Percentiles rank a stretch among this genome's conserved stretches.
These are phyloP conservation scores for Fusarium torreyae DNA, from an alignment of 2,329 filamentous ascomycete genomes.

Conservation along the genomic window DNA sequence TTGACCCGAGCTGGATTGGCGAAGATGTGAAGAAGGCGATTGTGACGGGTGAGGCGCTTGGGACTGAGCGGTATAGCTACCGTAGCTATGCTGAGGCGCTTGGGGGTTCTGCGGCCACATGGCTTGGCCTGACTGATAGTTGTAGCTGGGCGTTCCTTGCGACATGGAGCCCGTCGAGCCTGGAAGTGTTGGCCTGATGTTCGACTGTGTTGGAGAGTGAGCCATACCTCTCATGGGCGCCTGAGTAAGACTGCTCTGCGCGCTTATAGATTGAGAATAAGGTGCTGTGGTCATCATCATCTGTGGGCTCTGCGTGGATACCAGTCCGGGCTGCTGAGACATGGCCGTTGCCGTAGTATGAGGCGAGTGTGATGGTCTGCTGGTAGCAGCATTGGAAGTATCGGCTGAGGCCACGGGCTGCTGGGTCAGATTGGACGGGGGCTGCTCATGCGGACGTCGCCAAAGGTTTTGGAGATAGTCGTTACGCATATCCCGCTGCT, in stretches of 20 bases:
- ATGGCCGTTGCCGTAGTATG: constrained; percentile 69
- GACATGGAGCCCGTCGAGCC: constrained; percentile 67
- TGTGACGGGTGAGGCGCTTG: constrained; percentile 68
- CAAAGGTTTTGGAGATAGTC: constrained; percentile 87
- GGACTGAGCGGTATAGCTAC: constrained; percentile 67
- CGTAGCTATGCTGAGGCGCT: constrained; percentile 70
- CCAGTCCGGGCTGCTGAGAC: constrained; percentile 71
- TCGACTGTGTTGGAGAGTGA: constrained; percentile 69
- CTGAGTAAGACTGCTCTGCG: constrained; percentile 80
- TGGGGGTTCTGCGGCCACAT: constrained; percentile 80
- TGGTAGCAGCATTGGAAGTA: constrained; percentile 61
- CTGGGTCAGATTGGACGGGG: constrained; percentile 66
- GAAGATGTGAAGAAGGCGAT: constrained; percentile 72
- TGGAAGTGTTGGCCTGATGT: constrained; percentile 74
- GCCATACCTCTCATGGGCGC: constrained; percentile 80
- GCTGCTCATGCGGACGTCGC: constrained; percentile 85
- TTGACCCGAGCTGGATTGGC: constrained; percentile 69
- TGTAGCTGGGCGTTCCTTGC: constrained; percentile 70
- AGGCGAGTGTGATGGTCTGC: constrained; percentile 71
- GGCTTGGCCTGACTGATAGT: constrained; percentile 71
- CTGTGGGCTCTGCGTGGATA: constrained; percentile 75
- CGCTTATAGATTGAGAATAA: constrained; percentile 80
- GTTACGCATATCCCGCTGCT: constrained; percentile 82
- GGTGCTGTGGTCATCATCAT: constrained; percentile 76
- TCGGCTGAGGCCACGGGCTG: constrained; percentile 63